Evolutionary conservation across 495 filamentous ascomycete genomes (phyloP), one percentile per base, ranked within the genome.

Genomic region (Pyrenula aspistea): DNA sequence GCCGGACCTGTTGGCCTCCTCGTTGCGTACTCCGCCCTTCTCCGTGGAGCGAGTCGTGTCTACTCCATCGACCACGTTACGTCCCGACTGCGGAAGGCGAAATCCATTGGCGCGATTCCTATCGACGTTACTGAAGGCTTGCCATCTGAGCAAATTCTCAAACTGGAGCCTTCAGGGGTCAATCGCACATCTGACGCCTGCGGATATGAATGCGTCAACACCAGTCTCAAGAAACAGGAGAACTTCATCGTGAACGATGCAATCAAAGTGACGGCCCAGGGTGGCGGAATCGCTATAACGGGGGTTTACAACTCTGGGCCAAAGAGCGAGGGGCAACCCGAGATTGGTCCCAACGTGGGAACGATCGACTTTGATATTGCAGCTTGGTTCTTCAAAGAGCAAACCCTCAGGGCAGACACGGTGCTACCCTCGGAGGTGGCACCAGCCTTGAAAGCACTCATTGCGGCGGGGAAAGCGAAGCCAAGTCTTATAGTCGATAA

Each of bases 401-500:
- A 8, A 4, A 8, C 31, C 8, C 4, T 42, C 15, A 42, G 15
- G 8, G 31, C 31, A 4, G 31, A 15, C 8, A 15, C 15, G 31
- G 15, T 15, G 15, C 8, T 42, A 15, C 8, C 15, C 31, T 4
- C 4, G 31, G 31, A 15, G 8, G 15, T 15, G 4, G 31, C 31
- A 4, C 67, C 78, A 19, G 75, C 79, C 59, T 63, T 83, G 31
- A 69, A 77, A 2, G 78, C 81, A 57, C 63, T 83, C 65, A 83
- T 83, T 61, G 76, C 83, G 56, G 68, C 77, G 2, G 75, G 79
- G 42, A 70, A 71, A 47, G 79, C 80, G 1, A 82, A 78, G 60
- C 80, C 80, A 2, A 75, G 70, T 54, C 81, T 82, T 58, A 76
- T 82, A 3, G 77, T 83, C 22, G 77, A 72, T 1, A 79, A 83